phyloP scores from a whole-genome alignment of 1,139 yeast genomes.

The Blastobotrys raffinosifermentans region DNA sequence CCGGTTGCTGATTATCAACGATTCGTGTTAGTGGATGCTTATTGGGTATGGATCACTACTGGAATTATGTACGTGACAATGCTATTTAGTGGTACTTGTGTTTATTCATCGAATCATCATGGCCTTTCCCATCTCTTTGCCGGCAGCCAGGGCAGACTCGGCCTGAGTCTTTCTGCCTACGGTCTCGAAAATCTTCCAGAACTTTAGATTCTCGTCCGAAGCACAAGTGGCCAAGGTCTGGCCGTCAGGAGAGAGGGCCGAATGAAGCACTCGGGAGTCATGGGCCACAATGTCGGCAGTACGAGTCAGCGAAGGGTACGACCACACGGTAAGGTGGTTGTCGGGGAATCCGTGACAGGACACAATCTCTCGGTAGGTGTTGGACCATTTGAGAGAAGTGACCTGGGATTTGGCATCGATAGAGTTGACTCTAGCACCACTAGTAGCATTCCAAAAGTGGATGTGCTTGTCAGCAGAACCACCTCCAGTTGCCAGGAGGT shows the following conservation, averaged over 20 bases:
- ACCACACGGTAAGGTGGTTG: slow-evolving; percentile 76
- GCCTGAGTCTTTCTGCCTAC: slow-evolving; percentile 34
- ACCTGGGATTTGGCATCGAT: slow-evolving; percentile 94
- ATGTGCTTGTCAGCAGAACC: slow-evolving; percentile 88
- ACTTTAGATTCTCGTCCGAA: slow-evolving; percentile 93
- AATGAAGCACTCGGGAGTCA: slow-evolving; percentile 78
- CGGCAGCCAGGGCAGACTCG: slow-evolving; percentile 25
- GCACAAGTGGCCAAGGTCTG: slow-evolving; percentile 91
- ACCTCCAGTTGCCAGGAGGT: slow-evolving; percentile 90
- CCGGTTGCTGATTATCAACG: too few species aligned
- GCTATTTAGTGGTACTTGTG: too few species aligned
- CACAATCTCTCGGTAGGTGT: slow-evolving; percentile 71
- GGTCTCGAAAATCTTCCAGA: slow-evolving; percentile 84
- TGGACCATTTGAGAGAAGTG: slow-evolving; percentile 88
- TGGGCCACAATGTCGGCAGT: slow-evolving; percentile 91
- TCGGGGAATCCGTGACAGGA: slow-evolving; percentile 95
- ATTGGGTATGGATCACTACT: too few species aligned
- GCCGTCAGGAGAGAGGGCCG: slow-evolving; percentile 85
- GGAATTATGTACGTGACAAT: too few species aligned
- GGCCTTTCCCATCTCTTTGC: slow-evolving; percentile 36
- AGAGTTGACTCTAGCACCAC: slow-evolving; percentile 81
- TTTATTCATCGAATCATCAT: slow-evolving; percentile 46
- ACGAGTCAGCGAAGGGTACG: slow-evolving; percentile 79
- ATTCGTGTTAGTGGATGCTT: too few species aligned
- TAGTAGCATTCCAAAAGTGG: slow-evolving; percentile 92